Percentiles rank a stretch among this genome's conserved stretches.
phyloP scores from a whole-genome alignment of 495 filamentous ascomycete species.

The Parachaetomium inaequale region DNA sequence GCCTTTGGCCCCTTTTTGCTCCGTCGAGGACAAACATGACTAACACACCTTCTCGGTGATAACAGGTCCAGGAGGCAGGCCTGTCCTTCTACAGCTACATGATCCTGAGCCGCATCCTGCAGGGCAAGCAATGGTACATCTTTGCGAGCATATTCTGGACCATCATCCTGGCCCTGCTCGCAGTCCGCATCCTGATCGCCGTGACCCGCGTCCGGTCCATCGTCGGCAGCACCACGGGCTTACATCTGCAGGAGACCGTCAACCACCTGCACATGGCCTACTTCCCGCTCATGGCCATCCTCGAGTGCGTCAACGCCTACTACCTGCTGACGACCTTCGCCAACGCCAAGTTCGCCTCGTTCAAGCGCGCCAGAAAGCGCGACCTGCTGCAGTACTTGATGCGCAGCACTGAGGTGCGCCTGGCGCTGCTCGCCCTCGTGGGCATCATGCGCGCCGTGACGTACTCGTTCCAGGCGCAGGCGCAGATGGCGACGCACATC shows the following conservation, averaged over 20 bases:
- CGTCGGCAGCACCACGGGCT: slow-evolving; percentile 7
- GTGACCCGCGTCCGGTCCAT: slow-evolving; percentile 22
- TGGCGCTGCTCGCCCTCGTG: slow-evolving; percentile 32
- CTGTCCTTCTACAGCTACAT: slow-evolving; percentile 41
- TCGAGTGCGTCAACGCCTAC: slow-evolving; percentile 33
- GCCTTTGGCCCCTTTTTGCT: too few species aligned
- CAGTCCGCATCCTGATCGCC: slow-evolving; percentile 31
- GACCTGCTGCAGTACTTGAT: slow-evolving; percentile 34
- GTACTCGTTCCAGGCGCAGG: slow-evolving; percentile 34
- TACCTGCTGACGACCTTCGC: slow-evolving; percentile 32
- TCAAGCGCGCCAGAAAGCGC: slow-evolving; percentile 5
- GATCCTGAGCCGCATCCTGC: slow-evolving; percentile 34
- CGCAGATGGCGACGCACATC: slow-evolving; percentile 31
- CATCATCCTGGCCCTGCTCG: slow-evolving; percentile 25
- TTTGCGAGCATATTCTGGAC: slow-evolving; percentile 36
- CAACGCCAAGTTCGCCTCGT: slow-evolving; percentile 16
- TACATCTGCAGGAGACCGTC: slow-evolving; percentile 22
- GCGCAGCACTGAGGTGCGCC: slow-evolving; percentile 39
- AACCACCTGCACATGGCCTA: slow-evolving; percentile 37
- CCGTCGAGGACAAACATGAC: too few species aligned
- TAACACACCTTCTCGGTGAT: neutral
- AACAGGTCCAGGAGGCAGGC: slow-evolving; percentile 39
- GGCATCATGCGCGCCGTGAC: slow-evolving; percentile 36
- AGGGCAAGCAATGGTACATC: slow-evolving; percentile 14
- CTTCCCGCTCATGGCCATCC: slow-evolving; percentile 34